phyloP scores from a whole-genome alignment of 1,284 basidiomycete genomes.

The Sporisorium graminicola region DNA sequence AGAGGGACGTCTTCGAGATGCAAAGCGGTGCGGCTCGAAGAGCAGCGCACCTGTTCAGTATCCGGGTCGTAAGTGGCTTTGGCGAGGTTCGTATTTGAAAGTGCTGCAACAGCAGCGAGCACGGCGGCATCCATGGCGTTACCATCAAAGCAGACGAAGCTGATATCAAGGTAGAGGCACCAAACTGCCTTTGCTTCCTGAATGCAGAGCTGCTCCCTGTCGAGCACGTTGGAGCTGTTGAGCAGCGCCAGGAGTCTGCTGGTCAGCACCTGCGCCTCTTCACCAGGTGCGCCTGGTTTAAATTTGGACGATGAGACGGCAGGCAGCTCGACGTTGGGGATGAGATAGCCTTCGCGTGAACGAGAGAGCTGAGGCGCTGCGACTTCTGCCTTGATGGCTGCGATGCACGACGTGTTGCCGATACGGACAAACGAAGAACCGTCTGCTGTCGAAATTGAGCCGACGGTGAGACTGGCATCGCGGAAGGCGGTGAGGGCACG shows the following conservation, averaged over 20 bases:
- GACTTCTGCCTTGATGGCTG: constrained; percentile 57
- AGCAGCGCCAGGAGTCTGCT: constrained; percentile 75
- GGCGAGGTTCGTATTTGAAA: constrained; percentile 80
- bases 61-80: constrained; percentile 81
- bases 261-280: constrained; percentile 56
- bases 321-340: constrained; percentile 87
- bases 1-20: constrained; percentile 74
- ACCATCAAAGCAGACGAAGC: constrained; percentile 96
- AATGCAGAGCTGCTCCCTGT: constrained; percentile 81
- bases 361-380: constrained; percentile 39
- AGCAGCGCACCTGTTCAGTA: constrained; percentile 77
- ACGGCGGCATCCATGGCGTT: constrained; percentile 92
- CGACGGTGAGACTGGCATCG: constrained; percentile 37
- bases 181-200: constrained; percentile 83
- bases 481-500: constrained; percentile 37
- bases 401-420: constrained; percentile 52
- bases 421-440: constrained; percentile 50
- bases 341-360: constrained; percentile 45
- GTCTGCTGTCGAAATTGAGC: constrained; percentile 53
- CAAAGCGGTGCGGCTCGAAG: constrained; percentile 74
- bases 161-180: constrained; percentile 92
- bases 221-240: constrained; percentile 71
- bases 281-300: constrained; percentile 86
- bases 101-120: constrained; percentile 85
- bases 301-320: constrained; percentile 92